Percentiles rank a stretch among this genome's conserved stretches.
These are phyloP conservation scores for Penicillium soppii DNA, from an alignment of 495 filamentous ascomycete species.

Conservation along the genomic window DNA sequence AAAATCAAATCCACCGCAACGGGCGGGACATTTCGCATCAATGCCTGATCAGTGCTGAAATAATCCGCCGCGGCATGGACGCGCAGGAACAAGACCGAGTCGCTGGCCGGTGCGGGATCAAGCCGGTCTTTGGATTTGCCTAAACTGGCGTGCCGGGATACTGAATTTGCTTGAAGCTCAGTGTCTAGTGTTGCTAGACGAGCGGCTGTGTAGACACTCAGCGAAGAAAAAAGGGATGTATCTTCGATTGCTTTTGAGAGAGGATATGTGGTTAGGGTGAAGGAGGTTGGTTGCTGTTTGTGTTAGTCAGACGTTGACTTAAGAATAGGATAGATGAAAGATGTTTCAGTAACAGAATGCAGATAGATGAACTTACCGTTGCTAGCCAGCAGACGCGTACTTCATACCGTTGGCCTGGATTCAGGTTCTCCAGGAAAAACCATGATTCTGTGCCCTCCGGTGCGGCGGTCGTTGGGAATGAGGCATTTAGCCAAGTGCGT, in stretches of 20 bases:
- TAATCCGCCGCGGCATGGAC: slow-evolving; percentile 79
- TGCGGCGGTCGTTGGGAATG: slow-evolving; percentile 57
- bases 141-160: slow-evolving; percentile 2
- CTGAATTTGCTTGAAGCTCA: slow-evolving; percentile 13
- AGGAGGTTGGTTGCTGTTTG: slow-evolving; percentile 81
- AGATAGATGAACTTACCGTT: slow-evolving; percentile 60
- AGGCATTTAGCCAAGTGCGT: slow-evolving; percentile 59
- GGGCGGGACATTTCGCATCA: slow-evolving; percentile 75
- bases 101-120: slow-evolving; percentile 23
- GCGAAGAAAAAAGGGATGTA: slow-evolving; percentile 58
- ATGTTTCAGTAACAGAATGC: not conserved
- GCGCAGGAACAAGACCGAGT: slow-evolving; percentile 74
- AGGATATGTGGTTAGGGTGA: slow-evolving; percentile 64
- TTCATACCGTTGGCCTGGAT: slow-evolving; percentile 78
- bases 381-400: slow-evolving; percentile 92
- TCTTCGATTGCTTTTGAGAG: slow-evolving; percentile 58
- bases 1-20: slow-evolving; percentile 85
- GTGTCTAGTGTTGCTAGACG: slow-evolving; percentile 36
- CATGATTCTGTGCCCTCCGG: slow-evolving; percentile 69
- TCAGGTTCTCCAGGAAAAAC: slow-evolving; percentile 78
- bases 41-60: slow-evolving; percentile 65
- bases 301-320: not conserved
- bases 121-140: not conserved
- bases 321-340: not conserved
- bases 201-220: slow-evolving; percentile 60